phyloP scores from a whole-genome alignment of 108 stramenopile species.

The Asterionellopsis glacialis region DNA sequence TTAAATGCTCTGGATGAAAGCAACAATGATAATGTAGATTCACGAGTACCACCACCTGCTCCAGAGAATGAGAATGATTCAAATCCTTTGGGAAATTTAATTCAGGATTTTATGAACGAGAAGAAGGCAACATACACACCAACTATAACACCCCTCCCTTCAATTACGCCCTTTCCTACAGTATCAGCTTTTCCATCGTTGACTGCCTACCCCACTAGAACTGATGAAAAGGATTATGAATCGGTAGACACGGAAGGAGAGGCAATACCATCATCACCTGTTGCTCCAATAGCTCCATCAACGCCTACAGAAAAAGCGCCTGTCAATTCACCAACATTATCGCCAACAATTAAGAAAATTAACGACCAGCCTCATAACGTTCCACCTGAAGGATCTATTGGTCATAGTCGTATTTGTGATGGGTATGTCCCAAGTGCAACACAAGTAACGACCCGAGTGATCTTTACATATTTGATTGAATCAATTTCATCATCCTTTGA shows the following conservation, averaged over 20 bases:
- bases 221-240: background rate
- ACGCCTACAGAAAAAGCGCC: background rate
- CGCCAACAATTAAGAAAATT: background rate
- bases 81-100: background rate
- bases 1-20: no score
- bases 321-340: background rate
- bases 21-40: no score
- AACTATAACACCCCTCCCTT: background rate
- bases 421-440: background rate
- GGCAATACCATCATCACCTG: background rate
- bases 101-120: no score
- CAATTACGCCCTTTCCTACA: constrained; percentile 4
- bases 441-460: background rate
- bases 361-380: background rate
- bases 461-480: constrained; percentile 6
- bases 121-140: background rate
- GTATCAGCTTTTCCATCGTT: background rate
- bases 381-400: background rate
- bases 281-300: background rate
- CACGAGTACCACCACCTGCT: no score
- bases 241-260: background rate
- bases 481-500: constrained; percentile 1
- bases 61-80: background rate
- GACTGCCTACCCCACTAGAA: background rate
- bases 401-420: constrained; percentile 3